These are phyloP conservation scores for Zalerion maritima DNA, from an alignment of 495 filamentous ascomycete genomes.

Conservation along the genomic window DNA sequence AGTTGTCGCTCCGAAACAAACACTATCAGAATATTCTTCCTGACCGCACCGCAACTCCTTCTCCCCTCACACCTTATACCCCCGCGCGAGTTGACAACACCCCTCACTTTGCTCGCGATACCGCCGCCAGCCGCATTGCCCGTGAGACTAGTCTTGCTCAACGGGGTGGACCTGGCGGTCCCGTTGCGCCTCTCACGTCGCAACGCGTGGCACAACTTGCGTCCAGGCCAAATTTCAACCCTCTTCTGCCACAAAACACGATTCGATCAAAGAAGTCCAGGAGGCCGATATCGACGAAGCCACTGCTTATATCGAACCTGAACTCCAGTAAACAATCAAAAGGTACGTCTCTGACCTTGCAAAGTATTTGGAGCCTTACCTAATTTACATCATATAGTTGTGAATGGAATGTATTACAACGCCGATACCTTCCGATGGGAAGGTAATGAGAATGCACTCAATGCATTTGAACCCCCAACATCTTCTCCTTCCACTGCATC, in stretches of 20 bases:
- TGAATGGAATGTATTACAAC: constrained; percentile 94
- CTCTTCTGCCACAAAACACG: constrained; percentile 14
- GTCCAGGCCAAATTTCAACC: constrained; percentile 30
- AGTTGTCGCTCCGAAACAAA: constrained; percentile 46
- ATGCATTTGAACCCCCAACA: constrained; percentile 50
- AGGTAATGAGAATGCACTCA: constrained; percentile 77
- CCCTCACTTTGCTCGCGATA: constrained; percentile 87
- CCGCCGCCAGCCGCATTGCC: constrained; percentile 77
- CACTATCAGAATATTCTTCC: constrained; percentile 41
- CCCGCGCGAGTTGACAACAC: constrained; percentile 38
- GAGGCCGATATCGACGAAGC: constrained; percentile 38
- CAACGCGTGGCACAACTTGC: constrained; percentile 71
- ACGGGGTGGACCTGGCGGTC: constrained; percentile 32
- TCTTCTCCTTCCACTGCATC: constrained; percentile 33
- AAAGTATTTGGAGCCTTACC: no score
- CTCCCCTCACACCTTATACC: constrained; percentile 40
- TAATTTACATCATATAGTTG: constrained; percentile 34
- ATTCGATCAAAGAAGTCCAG: constrained; percentile 42
- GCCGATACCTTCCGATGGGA: constrained; percentile 76
- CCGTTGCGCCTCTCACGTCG: constrained; percentile 49
- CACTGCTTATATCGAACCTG: constrained; percentile 35
- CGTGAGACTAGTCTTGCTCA: constrained; percentile 68
- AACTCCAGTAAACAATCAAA: constrained; percentile 32
- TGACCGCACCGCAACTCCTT: constrained; percentile 35
- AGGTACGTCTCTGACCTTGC: constrained; percentile 20